A percentile compares a stretch with the other conserved stretches of the same genome.
Evolutionary conservation across 208 protist species (phyloP).

Genomic region (Blechomonas ayalai): DNA sequence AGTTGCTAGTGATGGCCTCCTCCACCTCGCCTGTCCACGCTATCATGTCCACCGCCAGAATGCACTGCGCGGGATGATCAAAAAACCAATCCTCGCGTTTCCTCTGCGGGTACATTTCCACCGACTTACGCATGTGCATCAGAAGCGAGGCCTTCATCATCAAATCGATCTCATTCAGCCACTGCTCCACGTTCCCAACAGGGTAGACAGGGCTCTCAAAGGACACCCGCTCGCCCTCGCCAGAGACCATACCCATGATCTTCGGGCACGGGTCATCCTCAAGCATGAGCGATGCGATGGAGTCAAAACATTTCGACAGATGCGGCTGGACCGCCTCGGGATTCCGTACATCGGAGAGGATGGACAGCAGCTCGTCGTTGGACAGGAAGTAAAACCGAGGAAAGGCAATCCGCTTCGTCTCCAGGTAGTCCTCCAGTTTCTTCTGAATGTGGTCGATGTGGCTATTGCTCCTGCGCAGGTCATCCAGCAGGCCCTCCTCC

Average conservation of each 20-base stretch:
- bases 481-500: conserved; percentile 67
- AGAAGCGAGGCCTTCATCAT: conserved; percentile 91
- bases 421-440: conserved; percentile 94
- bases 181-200: conserved; percentile 91
- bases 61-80: conserved; percentile 91
- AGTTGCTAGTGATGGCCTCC: conserved; percentile 46
- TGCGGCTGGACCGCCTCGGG: conserved; percentile 94
- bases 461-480: conserved; percentile 74
- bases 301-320: conserved; percentile 95
- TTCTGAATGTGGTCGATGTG: conserved; percentile 95
- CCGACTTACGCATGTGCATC: conserved; percentile 76
- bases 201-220: conserved; percentile 86
- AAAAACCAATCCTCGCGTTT: conserved; percentile 90
- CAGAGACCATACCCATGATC: conserved; percentile 88
- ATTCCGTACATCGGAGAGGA: conserved; percentile 95
- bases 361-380: conserved; percentile 97
- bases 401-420: conserved; percentile 95
- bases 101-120: conserved; percentile 59
- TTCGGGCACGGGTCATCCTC: conserved; percentile 62
- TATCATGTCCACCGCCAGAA: conserved; percentile 92
- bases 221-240: conserved; percentile 87
- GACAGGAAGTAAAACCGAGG: conserved; percentile 98
- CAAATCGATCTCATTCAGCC: conserved; percentile 90
- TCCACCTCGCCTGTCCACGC: conserved; percentile 92
- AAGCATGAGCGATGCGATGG: conserved; percentile 87